Conservation (phyloP, 176 grass and related monocot species). For the Chrysopogon serrulatus region DNA sequence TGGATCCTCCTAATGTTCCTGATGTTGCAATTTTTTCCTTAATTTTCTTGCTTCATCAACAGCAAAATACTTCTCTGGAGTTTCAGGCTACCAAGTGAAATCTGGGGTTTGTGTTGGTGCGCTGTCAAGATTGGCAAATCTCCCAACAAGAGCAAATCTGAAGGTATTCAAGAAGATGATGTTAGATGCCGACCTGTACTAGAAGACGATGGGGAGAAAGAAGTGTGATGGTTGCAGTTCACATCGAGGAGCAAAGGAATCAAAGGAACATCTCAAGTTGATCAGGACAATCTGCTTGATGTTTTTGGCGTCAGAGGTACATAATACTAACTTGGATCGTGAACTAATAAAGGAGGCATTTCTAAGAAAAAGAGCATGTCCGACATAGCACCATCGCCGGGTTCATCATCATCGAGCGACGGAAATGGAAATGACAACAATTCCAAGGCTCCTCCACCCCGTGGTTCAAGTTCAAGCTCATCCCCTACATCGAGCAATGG, state of each 20-base stretch:
- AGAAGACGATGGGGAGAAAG: constrained; percentile 15
- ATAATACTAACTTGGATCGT: background rate
- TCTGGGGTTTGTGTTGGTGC: background rate
- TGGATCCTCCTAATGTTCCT: constrained; percentile 5
- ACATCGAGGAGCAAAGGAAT: background rate
- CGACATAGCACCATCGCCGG: constrained; percentile 25
- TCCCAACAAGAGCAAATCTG: background rate
- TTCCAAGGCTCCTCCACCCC: constrained; percentile 21
- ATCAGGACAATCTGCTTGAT: background rate
- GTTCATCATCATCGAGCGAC: background rate
- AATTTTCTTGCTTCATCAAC: background rate
- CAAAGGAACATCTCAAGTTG: background rate
- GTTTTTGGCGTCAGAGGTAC: background rate
- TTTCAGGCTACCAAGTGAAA: background rate
- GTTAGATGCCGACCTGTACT: constrained; percentile 1
- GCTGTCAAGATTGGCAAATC: background rate
- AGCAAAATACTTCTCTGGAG: background rate
- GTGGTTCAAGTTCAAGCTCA: background rate
- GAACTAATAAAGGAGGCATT: background rate
- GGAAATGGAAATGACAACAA: background rate
- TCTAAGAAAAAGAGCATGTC: constrained; percentile 14
- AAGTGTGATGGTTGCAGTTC: background rate
- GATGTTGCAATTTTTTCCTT: background rate
- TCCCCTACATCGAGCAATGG: background rate
- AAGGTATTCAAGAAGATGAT: constrained; percentile 17